Evolutionary conservation across 225 moss, liverwort and hornwort genomes (phyloP).

Genomic region (Pleurozium schreberi): DNA sequence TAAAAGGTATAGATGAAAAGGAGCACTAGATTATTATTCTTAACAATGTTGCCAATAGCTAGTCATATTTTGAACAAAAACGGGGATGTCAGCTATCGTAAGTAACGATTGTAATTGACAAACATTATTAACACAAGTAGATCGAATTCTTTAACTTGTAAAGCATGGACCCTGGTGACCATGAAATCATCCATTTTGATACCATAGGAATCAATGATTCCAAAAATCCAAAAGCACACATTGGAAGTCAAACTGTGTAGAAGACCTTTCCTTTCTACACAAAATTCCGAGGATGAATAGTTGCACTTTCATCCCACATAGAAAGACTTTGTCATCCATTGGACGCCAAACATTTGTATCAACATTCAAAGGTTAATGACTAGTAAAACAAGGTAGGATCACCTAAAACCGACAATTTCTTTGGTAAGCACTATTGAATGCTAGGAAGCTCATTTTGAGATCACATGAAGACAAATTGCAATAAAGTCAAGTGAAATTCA

Average conservation of each 20-base stretch:
- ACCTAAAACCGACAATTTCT: background rate
- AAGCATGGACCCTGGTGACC: too few species aligned
- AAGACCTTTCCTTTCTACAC: too few species aligned
- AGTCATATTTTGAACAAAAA: background rate
- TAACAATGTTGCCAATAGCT: background rate
- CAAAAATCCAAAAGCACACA: too few species aligned
- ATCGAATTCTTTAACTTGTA: too few species aligned
- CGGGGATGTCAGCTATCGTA: rapidly evolving
- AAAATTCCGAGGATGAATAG: too few species aligned
- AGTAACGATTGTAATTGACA: background rate
- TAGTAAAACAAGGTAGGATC: background rate
- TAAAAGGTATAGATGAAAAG: background rate
- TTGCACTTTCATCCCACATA: too few species aligned
- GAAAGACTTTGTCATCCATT: too few species aligned
- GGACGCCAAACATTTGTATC: too few species aligned
- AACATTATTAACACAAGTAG: background rate
- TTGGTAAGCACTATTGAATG: rapidly evolving
- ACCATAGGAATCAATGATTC: too few species aligned
- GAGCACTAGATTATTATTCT: background rate
- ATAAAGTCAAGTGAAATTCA: background rate
- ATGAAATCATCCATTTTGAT: too few species aligned
- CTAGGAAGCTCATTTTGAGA: background rate
- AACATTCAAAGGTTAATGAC: too few species aligned
- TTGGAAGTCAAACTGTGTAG: too few species aligned
- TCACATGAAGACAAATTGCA: background rate